phyloP scores from a whole-genome alignment of 352 stramenopile species.

The Plasmopara viticola region DNA sequence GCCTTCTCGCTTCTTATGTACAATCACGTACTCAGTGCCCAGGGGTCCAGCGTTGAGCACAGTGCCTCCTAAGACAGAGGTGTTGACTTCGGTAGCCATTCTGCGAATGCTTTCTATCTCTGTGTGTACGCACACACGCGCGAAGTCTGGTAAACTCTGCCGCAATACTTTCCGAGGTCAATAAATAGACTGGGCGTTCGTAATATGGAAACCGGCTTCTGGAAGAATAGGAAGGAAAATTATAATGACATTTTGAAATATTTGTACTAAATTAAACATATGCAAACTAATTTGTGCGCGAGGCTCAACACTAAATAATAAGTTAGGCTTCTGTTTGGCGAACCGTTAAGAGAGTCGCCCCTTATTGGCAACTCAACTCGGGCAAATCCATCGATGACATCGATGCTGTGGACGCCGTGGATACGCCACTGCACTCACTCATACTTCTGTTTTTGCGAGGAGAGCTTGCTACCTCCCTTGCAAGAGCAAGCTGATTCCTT shows the following conservation, averaged over 20 bases:
- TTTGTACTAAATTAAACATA: conserved; percentile 1
- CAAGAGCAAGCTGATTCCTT: conserved; percentile 18
- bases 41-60: conserved; percentile 54
- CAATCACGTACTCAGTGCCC: conserved; percentile 42
- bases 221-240: conserved; percentile 3
- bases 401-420: conserved; percentile 26
- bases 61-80: conserved; percentile 53
- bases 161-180: conserved; percentile 5
- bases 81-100: conserved; percentile 29
- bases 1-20: conserved; percentile 17
- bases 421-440: conserved; percentile 31
- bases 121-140: conserved; percentile 24
- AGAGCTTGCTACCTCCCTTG: conserved; percentile 14
- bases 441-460: conserved; percentile 25
- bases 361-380: conserved; percentile 21
- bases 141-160: conserved; percentile 13
- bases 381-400: conserved; percentile 26
- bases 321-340: conserved; percentile 13
- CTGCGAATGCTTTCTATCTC: conserved; percentile 23
- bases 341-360: background rate
- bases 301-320: conserved; percentile 32
- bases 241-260: conserved; percentile 1
- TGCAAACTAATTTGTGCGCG: background rate
- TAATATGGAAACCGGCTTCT: conserved; percentile 8
- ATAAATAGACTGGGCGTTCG: too few relatives aligned